phyloP scores from a whole-genome alignment of 495 filamentous ascomycete genomes.

The Corynascus novoguineensis region DNA sequence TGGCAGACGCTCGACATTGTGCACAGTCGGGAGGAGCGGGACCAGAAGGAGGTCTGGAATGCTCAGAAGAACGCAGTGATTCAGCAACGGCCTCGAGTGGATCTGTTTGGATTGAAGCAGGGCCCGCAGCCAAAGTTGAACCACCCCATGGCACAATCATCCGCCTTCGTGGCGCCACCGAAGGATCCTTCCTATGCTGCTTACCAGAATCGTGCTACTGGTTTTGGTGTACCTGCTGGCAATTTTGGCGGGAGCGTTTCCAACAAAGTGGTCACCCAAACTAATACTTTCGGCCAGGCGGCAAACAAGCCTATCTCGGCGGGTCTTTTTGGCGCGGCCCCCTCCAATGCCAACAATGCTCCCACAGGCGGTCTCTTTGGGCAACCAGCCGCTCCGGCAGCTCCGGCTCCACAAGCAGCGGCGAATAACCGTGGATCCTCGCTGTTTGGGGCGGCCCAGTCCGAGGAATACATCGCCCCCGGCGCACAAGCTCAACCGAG shows the following conservation, averaged over 20 bases:
- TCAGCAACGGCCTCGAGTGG: slow-evolving; percentile 29
- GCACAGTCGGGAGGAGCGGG: slow-evolving; percentile 28
- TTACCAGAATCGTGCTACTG: not conserved
- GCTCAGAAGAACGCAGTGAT: slow-evolving; percentile 18
- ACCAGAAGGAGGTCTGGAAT: slow-evolving; percentile 22
- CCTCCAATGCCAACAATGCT: not conserved
- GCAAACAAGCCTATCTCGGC: too few species aligned
- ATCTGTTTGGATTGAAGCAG: slow-evolving; percentile 30
- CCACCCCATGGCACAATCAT: not conserved
- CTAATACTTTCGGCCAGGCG: too few species aligned
- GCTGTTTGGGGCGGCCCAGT: too few species aligned
- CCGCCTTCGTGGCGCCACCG: not conserved
- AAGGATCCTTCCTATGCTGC: not conserved
- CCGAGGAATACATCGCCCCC: too few species aligned
- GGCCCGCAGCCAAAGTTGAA: not conserved
- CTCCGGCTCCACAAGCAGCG: not conserved
- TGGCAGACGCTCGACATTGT: slow-evolving; percentile 19
- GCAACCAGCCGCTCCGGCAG: too few species aligned
- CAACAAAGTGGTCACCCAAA: too few species aligned
- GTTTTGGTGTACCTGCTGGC: too few species aligned
- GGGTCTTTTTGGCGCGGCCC: not conserved
- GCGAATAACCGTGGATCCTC: not conserved
- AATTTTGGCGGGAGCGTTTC: too few species aligned
- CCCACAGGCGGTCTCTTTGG: not conserved
- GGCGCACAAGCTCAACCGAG: too few species aligned